These are phyloP conservation scores for Secale cereale DNA, from an alignment of 176 grass and related monocot genomes.

Conservation along the genomic window DNA sequence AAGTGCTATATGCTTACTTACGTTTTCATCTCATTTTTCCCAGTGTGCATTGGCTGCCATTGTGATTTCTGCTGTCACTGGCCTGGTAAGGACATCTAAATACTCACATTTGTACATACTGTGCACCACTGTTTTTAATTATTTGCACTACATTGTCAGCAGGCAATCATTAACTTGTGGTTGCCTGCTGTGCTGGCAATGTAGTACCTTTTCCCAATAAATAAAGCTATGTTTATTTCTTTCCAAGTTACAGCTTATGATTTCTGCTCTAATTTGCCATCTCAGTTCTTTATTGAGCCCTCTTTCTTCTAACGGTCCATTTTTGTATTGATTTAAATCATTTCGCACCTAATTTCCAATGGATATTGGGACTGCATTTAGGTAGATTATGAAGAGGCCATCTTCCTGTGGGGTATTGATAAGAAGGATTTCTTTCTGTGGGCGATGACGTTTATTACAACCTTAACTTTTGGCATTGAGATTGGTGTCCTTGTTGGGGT, in stretches of 20 bases:
- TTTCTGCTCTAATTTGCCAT: background rate
- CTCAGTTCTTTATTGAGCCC: constrained; percentile 4
- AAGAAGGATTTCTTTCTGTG: constrained; percentile 97
- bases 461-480: constrained; percentile 88
- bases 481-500: constrained; percentile 96
- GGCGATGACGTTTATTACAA: constrained; percentile 73
- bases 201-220: background rate
- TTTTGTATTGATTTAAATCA: background rate
- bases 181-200: constrained; percentile 1
- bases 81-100: constrained; percentile 66
- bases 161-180: background rate
- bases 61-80: constrained; percentile 94
- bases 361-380: constrained; percentile 34
- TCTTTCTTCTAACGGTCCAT: background rate
- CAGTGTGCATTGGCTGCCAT: constrained; percentile 95
- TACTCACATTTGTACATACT: background rate
- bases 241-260: background rate
- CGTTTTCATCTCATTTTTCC: background rate
- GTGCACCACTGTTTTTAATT: background rate
- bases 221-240: background rate
- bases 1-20: background rate
- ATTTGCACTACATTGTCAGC: background rate
- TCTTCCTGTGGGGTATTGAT: constrained; percentile 90
- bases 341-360: constrained; percentile 12
- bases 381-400: constrained; percentile 89